Conservation (phyloP, 345 rosid species). For the Corchorus capsularis region DNA sequence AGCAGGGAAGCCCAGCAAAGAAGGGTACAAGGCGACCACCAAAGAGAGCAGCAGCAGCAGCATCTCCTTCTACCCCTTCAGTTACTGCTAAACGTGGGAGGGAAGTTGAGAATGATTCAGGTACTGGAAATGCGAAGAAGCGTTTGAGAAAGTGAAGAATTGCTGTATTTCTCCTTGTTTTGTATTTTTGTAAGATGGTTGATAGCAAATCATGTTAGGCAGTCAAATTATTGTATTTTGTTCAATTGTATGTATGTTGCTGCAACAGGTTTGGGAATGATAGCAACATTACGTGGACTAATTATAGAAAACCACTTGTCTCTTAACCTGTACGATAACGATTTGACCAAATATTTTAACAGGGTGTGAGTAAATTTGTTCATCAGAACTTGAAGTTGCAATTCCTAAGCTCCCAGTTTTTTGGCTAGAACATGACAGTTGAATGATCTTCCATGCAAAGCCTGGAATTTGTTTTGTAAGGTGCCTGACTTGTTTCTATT, state of each 20-base stretch:
- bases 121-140: constrained; percentile 38
- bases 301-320: background rate
- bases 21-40: constrained; percentile 22
- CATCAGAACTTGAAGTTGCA: too few species aligned
- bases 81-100: constrained; percentile 28
- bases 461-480: too few species aligned
- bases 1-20: constrained; percentile 32
- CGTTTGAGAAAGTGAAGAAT: constrained; percentile 40
- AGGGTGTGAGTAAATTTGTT: background rate
- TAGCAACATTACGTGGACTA: background rate
- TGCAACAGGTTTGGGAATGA: background rate
- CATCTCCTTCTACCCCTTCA: constrained; percentile 1
- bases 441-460: too few species aligned
- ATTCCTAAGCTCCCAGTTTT: too few species aligned
- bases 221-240: background rate
- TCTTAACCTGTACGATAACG: background rate
- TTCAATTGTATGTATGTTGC: background rate
- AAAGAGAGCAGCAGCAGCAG: constrained; percentile 27
- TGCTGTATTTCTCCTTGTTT: background rate
- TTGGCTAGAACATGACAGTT: too few species aligned
- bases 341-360: background rate
- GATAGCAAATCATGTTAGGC: background rate
- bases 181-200: background rate
- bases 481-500: too few species aligned
- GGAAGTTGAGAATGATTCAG: constrained; percentile 40